These are phyloP conservation scores for Collybiopsis confluens DNA, from an alignment of 768 basidiomycete genomes.

Conservation along the genomic window DNA sequence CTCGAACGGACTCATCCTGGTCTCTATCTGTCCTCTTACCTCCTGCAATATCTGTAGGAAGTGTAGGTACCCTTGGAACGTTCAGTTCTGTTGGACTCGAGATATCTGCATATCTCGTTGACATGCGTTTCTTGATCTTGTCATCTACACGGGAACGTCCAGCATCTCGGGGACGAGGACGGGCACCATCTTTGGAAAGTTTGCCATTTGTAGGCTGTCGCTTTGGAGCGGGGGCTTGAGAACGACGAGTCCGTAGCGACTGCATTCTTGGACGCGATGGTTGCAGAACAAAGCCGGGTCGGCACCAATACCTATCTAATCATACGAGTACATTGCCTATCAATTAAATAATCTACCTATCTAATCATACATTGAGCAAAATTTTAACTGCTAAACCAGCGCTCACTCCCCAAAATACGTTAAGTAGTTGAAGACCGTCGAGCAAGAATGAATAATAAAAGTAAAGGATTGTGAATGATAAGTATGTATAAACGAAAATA, in stretches of 20 bases:
- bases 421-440: too few relatives aligned
- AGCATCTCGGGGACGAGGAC: conserved; percentile 31
- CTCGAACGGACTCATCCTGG: conserved; percentile 46
- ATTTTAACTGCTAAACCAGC: neutral
- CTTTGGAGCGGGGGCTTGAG: conserved; percentile 35
- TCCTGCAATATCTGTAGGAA: conserved; percentile 36
- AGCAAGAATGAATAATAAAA: too few relatives aligned
- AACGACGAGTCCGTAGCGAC: conserved; percentile 49
- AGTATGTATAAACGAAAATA: neutral
- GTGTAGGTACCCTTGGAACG: conserved; percentile 54
- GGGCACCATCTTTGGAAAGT: conserved; percentile 24
- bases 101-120: conserved; percentile 88
- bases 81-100: conserved; percentile 59
- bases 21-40: conserved; percentile 26
- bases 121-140: conserved; percentile 96
- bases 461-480: too few relatives aligned
- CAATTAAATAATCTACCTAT: neutral
- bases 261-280: conserved; percentile 33
- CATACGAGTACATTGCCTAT: too few relatives aligned
- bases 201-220: conserved; percentile 21
- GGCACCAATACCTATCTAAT: neutral
- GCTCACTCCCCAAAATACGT: too few relatives aligned
- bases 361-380: conserved; percentile 2
- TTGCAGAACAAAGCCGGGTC: neutral
- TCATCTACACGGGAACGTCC: conserved; percentile 67